Evolutionary conservation across 257 asterid species (phyloP), one percentile per base, ranked within the genome.

Genomic region (Rauvolfia tetraphylla): DNA sequence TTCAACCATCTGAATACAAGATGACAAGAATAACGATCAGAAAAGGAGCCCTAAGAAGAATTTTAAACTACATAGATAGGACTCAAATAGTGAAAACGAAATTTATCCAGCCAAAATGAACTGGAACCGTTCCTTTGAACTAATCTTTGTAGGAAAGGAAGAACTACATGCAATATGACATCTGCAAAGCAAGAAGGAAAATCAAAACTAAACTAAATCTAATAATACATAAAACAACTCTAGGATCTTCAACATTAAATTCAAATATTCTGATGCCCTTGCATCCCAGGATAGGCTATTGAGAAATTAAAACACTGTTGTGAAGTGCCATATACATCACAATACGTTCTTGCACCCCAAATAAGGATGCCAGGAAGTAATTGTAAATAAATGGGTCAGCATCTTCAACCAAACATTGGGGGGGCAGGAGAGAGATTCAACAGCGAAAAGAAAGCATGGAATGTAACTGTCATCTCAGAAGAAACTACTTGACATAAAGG

Each of bases 1-100:
- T 87, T 90, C 84, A 93, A 81, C 97, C 97, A 93, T 88, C 98
- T 93, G 85, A 63, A 71, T 68, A 73, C 73, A 57, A 77, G 61
- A 76, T 18, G 49, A 76, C 54, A 56, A 75, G 42, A 48, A 68
- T 4, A 38, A 66, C 17, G 3, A 38, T 36, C 15, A 70, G 51
- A 34, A 18, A n/a, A 18, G 18, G n/a, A 39, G 13, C 36, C 22
- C 39, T 59, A 79, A 62, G 29, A 46, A 20, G 29, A 46, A 27
- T 53, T 18, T 8, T 14, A 8, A 39, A 18, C 44, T 51, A 58
- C 6, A 33, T 17, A 27, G 29, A 53, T 2, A 15, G 44, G 23
- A 34, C 29, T 2, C 29, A 18, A 31, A 53, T 71, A n/a, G 7
- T 72, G 14, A 15, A 17, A 18, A 51, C 70, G 3, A 13, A 65